A percentile compares a stretch with the other conserved stretches of the same genome.
Conservation (phyloP, 2,329 filamentous ascomycete species). For the Aspergillus luchuensis region DNA sequence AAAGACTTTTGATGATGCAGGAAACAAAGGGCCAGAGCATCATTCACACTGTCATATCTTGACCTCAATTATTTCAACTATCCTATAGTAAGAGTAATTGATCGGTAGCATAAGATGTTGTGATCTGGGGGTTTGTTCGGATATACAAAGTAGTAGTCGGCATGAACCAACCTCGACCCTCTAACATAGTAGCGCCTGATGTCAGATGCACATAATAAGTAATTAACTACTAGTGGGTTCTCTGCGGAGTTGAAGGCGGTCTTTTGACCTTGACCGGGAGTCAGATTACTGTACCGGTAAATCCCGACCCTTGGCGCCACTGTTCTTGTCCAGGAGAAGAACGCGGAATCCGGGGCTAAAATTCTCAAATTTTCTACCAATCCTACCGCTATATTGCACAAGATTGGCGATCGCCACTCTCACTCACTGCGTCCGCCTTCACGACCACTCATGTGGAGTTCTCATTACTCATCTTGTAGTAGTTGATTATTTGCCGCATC, state of each 20-base stretch:
- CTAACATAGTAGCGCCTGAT: background rate
- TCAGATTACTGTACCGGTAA: constrained; percentile 23
- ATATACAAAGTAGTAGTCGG: background rate
- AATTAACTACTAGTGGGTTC: background rate
- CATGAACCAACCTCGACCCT: no score
- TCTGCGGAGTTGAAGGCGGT: background rate
- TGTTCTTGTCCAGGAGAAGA: constrained; percentile 1
- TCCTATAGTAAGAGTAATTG: background rate
- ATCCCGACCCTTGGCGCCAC: constrained; percentile 25
- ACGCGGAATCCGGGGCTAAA: constrained; percentile 13
- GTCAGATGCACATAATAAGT: background rate
- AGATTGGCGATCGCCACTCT: constrained; percentile 17
- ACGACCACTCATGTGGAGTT: background rate
- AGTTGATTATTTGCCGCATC: constrained; percentile 2
- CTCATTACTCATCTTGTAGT: constrained; percentile 14
- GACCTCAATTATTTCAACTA: background rate
- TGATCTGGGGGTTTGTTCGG: background rate
- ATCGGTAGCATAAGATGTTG: background rate
- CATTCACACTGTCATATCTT: no score
- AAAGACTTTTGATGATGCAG: no score
- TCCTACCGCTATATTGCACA: constrained; percentile 10
- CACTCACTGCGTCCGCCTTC: constrained; percentile 15
- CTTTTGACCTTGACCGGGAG: background rate
- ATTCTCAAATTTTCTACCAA: constrained; percentile 20
- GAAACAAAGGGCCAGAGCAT: no score